Evolutionary conservation across 2,329 filamentous ascomycete species (phyloP).

Genomic region (Colletotrichum sp.): DNA sequence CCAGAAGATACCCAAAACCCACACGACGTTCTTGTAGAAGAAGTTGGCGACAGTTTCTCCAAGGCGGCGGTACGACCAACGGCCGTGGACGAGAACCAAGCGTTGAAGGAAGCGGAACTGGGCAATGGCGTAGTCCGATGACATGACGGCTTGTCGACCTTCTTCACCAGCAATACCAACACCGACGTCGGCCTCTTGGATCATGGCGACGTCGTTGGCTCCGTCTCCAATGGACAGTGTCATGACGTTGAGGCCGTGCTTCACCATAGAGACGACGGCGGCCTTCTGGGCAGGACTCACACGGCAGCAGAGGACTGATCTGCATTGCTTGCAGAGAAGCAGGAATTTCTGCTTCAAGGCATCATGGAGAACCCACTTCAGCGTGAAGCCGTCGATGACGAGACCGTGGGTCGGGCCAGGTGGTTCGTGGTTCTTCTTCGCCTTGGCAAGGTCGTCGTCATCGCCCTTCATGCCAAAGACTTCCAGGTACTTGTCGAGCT

Average conservation of each 20-base stretch:
- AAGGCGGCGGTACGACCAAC: conserved; percentile 95
- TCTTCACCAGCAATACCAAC: conserved; percentile 95
- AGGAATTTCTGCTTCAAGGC: conserved; percentile 89
- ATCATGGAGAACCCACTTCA: conserved; percentile 86
- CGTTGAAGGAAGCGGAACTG: conserved; percentile 90
- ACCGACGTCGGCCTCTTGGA: conserved; percentile 95
- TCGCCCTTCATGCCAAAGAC: conserved; percentile 82
- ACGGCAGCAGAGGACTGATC: conserved; percentile 94
- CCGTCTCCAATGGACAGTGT: conserved; percentile 93
- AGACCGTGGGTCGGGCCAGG: conserved; percentile 89
- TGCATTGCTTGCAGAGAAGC: conserved; percentile 95
- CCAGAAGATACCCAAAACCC: conserved; percentile 97
- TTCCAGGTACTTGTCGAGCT: conserved; percentile 76
- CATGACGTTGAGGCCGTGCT: conserved; percentile 93
- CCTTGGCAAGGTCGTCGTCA: conserved; percentile 81
- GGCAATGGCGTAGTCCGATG: conserved; percentile 92
- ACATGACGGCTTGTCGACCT: conserved; percentile 93
- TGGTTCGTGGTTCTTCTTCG: conserved; percentile 83
- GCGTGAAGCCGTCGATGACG: conserved; percentile 92
- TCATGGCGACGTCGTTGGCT: conserved; percentile 97
- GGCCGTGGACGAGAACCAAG: conserved; percentile 86
- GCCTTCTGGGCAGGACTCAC: conserved; percentile 97
- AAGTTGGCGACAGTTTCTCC: conserved; percentile 97
- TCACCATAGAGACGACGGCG: conserved; percentile 95
- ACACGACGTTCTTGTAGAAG: conserved; percentile 99